Evolutionary conservation across 2,329 filamentous ascomycete genomes (phyloP), one percentile per base, ranked within the genome.

Genomic region (Colletotrichum siamense): DNA sequence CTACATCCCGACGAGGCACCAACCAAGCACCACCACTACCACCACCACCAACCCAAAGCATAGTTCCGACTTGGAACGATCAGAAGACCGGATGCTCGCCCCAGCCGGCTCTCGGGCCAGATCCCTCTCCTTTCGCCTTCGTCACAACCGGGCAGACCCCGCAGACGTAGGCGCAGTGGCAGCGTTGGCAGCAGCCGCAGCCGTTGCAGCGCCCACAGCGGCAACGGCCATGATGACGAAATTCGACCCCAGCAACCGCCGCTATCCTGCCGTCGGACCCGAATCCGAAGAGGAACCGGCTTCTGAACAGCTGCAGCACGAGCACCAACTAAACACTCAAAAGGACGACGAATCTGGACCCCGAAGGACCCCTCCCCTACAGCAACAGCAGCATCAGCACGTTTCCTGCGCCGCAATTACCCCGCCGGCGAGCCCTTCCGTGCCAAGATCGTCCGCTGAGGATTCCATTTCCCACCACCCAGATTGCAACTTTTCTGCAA

Each of bases 171-270:
- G 52, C 22, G 55, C 34, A 28, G 34, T 44, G 9, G 55, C 55
- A 32, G 67, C 55, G 12, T 16, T 63, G 10, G 68, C 68, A 15
- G 68, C 68, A 49, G 68, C 68, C 15, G 57, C 68, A 49, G 68
- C 68, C 4, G 57, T 70, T 8, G 68, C 68, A 70, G 57, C 68
- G 55, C 57, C 68, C 18, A 59, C 65, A 18, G 62, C 62, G 30
- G 68, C 72, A 39, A 24, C 61, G 15, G 68, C 62, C 69, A 76
- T 76, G 57, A 76, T 76, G 74, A 76, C 70, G 74, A 76, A 74
- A 69, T 52, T 67, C 34, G 59, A 64, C 73, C 52, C 57, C 64
- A 26, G 61, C n/a, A 26, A 49, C 49, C 66, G 32, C 52, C 66
- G 30, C 49, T 39, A 57, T 61, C 28, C 49, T 59, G 66, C 49